A percentile compares a stretch with the other conserved stretches of the same genome.
phyloP scores from a whole-genome alignment of 768 basidiomycete genomes.

The Mycena rosella region DNA sequence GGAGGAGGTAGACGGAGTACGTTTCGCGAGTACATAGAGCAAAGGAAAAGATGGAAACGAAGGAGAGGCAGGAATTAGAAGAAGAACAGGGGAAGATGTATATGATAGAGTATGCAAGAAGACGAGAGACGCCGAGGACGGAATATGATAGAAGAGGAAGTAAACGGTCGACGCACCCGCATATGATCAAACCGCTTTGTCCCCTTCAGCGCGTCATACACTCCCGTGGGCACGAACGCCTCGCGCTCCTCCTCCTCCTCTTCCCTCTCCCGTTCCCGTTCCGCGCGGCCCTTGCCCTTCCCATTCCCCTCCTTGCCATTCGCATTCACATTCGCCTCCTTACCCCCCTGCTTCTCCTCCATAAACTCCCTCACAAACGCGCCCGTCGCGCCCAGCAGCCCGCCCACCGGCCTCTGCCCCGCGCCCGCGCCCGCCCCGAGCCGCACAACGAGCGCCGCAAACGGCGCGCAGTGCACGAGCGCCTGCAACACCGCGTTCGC shows the following conservation, averaged over 20 bases:
- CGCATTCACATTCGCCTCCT: background rate
- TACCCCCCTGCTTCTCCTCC: conserved; percentile 33
- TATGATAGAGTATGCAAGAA: too few species aligned
- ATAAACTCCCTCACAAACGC: conserved; percentile 86
- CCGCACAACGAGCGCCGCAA: conserved; percentile 76
- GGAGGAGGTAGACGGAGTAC: too few species aligned
- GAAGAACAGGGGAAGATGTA: too few species aligned
- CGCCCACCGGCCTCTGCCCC: conserved; percentile 41
- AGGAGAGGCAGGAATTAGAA: too few species aligned
- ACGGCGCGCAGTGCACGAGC: conserved; percentile 90
- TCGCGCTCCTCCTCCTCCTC: conserved; percentile 67
- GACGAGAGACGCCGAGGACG: too few species aligned
- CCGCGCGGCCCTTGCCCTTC: conserved; percentile 54
- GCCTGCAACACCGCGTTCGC: conserved; percentile 95
- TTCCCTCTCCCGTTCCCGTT: conserved; percentile 60
- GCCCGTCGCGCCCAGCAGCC: conserved; percentile 74
- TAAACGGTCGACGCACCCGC: conserved; percentile 76
- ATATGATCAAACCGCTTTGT: conserved; percentile 95
- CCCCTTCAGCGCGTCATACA: conserved; percentile 94
- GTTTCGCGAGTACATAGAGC: background rate
- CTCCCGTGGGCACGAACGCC: conserved; percentile 86
- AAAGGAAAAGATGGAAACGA: background rate
- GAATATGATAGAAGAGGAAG: too few species aligned
- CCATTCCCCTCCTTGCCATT: conserved; percentile 13
- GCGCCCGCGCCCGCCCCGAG: conserved; percentile 43